Conservation (phyloP, 352 stramenopile genomes). For the Globisporangium lucens region DNA sequence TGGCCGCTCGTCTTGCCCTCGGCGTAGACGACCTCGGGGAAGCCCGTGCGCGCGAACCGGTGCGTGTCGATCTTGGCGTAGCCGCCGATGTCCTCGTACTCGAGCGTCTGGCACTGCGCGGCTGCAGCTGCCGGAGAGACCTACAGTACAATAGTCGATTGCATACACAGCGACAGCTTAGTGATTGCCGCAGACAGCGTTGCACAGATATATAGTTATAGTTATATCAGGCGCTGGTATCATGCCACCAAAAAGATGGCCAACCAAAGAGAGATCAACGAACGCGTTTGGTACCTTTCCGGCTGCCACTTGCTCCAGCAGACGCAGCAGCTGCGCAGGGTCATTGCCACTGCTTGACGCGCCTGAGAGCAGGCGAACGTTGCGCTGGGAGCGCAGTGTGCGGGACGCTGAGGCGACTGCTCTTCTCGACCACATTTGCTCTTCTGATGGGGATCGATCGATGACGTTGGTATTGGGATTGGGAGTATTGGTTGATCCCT, state of each 20-base stretch:
- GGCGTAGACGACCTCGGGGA: constrained; percentile 95
- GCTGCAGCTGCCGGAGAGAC: constrained; percentile 27
- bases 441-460: background rate
- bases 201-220: too few species aligned
- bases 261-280: too few species aligned
- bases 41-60: constrained; percentile 86
- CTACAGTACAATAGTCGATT: constrained; percentile 11
- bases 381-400: background rate
- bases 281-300: constrained; percentile 32
- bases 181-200: too few species aligned
- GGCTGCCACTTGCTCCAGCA: constrained; percentile 57
- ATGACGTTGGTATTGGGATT: background rate
- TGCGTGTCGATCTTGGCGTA: constrained; percentile 90
- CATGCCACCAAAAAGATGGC: background rate
- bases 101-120: constrained; percentile 26
- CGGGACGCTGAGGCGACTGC: background rate
- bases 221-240: too few species aligned
- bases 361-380: background rate
- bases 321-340: constrained; percentile 14
- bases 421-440: constrained; percentile 2
- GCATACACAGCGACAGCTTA: background rate
- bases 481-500: background rate
- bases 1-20: constrained; percentile 91
- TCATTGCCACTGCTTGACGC: background rate
- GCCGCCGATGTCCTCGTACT: constrained; percentile 52